phyloP scores from a whole-genome alignment of 2,329 filamentous ascomycete genomes.

The Talaromyces islandicus region DNA sequence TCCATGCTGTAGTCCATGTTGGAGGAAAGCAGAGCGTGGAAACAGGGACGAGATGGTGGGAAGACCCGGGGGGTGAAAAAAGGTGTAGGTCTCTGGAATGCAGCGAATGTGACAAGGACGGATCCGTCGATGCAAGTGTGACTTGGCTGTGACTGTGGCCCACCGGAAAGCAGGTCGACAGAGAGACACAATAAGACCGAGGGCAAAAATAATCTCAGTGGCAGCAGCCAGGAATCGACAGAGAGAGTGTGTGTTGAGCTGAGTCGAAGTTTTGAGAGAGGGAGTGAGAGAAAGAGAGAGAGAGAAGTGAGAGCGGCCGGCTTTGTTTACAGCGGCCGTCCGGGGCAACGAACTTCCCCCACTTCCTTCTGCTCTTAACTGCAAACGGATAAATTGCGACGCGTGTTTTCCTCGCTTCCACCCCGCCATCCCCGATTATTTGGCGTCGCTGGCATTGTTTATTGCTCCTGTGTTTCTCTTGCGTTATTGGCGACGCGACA shows the following conservation, averaged over 20 bases:
- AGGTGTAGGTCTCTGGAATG: slow-evolving; percentile 13
- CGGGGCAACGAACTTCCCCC: slow-evolving; percentile 3
- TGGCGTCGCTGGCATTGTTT: neutral
- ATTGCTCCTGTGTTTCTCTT: neutral
- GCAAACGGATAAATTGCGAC: neutral
- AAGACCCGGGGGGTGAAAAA: slow-evolving; percentile 16
- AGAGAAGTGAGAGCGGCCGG: neutral
- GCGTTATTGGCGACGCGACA: neutral
- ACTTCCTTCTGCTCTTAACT: neutral
- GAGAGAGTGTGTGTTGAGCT: neutral
- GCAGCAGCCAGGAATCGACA: neutral
- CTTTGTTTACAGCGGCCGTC: slow-evolving; percentile 2
- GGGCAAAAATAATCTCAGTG: neutral
- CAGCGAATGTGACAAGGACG: slow-evolving; percentile 1
- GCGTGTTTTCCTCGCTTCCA: neutral
- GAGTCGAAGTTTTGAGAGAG: neutral
- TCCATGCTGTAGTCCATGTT: slow-evolving; percentile 52
- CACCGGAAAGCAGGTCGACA: neutral
- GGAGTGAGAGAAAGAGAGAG: neutral
- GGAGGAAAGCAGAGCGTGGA: neutral
- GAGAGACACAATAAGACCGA: neutral
- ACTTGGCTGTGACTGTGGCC: neutral
- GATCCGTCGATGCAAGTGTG: slow-evolving; percentile 11
- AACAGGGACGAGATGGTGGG: slow-evolving; percentile 5
- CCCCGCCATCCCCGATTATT: neutral